phyloP scores from a whole-genome alignment of 1,284 basidiomycete species.

The Ceratobasidium sp. region DNA sequence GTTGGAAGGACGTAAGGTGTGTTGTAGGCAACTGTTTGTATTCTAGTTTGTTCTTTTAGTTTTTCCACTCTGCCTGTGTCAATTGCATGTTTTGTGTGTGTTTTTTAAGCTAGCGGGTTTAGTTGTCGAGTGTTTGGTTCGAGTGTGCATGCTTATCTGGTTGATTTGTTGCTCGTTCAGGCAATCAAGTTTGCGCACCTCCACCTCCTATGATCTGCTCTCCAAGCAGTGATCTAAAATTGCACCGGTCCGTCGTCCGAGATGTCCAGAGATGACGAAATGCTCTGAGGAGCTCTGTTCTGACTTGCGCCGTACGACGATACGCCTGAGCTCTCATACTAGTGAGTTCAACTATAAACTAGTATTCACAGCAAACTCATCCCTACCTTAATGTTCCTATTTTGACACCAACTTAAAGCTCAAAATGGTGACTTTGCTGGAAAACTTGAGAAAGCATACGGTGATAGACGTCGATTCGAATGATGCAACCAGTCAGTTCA shows the following conservation, averaged over 20 bases:
- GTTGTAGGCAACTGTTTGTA: conserved; percentile 49
- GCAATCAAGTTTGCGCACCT: conserved; percentile 13
- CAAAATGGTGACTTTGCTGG: conserved; percentile 46
- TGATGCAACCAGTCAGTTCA: conserved; percentile 44
- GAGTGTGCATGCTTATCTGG: not conserved
- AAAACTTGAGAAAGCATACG: conserved; percentile 48
- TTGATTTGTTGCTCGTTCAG: not conserved
- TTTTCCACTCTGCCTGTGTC: conserved; percentile 15
- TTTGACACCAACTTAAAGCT: not conserved
- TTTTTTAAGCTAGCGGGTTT: not conserved
- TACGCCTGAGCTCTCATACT: not conserved
- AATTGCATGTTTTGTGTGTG: not conserved
- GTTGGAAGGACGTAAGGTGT: conserved; percentile 61
- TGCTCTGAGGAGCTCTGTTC: not conserved
- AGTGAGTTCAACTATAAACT: not conserved
- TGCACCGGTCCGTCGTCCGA: conserved; percentile 25
- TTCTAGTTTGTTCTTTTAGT: conserved; percentile 15
- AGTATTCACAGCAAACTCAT: not conserved
- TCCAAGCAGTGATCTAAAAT: not conserved
- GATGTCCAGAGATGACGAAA: not conserved
- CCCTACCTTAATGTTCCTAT: not conserved
- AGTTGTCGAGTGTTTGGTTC: not conserved
- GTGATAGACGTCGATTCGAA: conserved; percentile 49
- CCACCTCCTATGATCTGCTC: too few relatives aligned
- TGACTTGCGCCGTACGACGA: not conserved